Base-by-base conservation (phyloP, 805 yeast genomes). In the Candida gorgasii region DNA sequence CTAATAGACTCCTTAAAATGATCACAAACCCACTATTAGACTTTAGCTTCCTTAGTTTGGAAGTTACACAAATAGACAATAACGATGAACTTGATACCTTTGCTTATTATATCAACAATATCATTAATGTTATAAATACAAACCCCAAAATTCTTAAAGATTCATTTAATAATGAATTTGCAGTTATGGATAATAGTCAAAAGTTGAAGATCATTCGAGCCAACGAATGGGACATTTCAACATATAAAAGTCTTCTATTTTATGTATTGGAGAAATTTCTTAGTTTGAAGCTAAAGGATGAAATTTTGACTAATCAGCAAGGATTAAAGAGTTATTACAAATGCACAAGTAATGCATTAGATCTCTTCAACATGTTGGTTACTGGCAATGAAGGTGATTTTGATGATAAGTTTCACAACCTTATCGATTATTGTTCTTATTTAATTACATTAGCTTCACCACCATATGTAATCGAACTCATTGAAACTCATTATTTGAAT, bases 31-130 rank as follows among this genome's bases (percentile, higher is more conserved):
- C 84, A 5, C 55, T 87, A 9, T 54, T 80, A 33, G 58, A 67
- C 8, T 66, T 63, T 44, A 45, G 66, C 57, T 53, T 67, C 51
- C 19, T 76, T 68, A 48, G 52, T 53, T 43, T 50, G 37, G 43
- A 62, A 40, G 44, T 56, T 42, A 29, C 39, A 7, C 39, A 38
- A 3, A 39, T 78, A 14, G 57, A 58, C 2, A 58, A 62, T 1
- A 63, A 74, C 17, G 86, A 84, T 51, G 96, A 89, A 57, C 66
- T 79, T 39, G 79, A 73, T 2, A 65, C 76, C 16, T 82, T 86
- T 50, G 67, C 80, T 2, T 90, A 89, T 57, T 75, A 83, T 44
- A 53, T 86, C 35, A 69, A 72, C 14, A 68, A 77, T 0, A 52
- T 89, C 6, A 60, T 71, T 5, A 75, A 75, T 31, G 75, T 87